Base-by-base conservation (phyloP, 2,329 filamentous ascomycete genomes). In the Verticillium albo-atrum region DNA sequence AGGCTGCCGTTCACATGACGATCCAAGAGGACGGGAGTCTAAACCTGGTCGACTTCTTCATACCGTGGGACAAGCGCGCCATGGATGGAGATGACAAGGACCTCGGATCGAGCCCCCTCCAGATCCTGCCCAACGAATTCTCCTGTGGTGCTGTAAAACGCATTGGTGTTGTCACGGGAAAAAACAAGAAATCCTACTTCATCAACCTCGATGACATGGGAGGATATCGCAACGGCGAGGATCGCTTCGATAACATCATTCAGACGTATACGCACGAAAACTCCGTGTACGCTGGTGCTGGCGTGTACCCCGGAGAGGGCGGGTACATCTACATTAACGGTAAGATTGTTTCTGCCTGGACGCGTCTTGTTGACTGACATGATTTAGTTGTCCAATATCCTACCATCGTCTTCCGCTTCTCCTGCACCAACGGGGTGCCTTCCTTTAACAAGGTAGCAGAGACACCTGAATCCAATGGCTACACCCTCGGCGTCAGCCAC, bases 341-440 rank as follows among this genome's bases (percentile, higher is more conserved):
- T 61, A 47, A 30, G 58, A 54, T 15, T 6, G 9, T 10, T 6
- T n/a, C 14, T 20, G 10, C 12, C 20, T 9, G 5, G 27, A 58
- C 47, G 3, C 2, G 12, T 17, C 4, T 23, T 10, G 6, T 50
- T 50, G 10, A 14, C 42, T 50, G 20, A 50, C 42, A 23, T 27
- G n/a, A 62, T 3, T 4, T n/a, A 4, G 73, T 84, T 5, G 83
- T 85, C 57, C 76, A 80, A 64, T 81, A 80, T 64, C 76, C 79
- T 15, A 82, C 82, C 0, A 77, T 82, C 55, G 81, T 84, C 20
- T 86, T 85, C 75, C 82, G 85, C 63, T 86, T 86, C 66, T 77
- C 79, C 2, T 85, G 81, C 66, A 70, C 72, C 56, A 65, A 71
- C 25, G 82, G 82, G 3, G 74, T 79, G 10, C 79, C 83, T 0